Evolutionary conservation across 2,329 filamentous ascomycete genomes (phyloP).

Genomic region (Penicillium concentricum): DNA sequence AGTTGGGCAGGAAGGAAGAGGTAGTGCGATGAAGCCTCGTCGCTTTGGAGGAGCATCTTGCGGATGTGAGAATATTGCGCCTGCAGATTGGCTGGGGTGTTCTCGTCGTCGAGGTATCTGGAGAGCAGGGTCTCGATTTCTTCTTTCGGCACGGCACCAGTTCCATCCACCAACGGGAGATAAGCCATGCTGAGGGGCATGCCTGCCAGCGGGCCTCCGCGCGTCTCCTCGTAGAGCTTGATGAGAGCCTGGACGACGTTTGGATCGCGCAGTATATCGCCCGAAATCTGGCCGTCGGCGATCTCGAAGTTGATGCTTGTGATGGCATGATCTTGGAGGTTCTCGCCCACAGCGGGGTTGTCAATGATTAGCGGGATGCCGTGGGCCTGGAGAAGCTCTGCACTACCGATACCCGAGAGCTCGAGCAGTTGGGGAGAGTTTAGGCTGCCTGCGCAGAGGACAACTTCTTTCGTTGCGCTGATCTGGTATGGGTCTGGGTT

Average conservation of each 20-base stretch:
- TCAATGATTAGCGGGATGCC: slow-evolving; percentile 47
- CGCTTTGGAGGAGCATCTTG: slow-evolving; percentile 9
- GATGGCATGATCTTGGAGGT: slow-evolving; percentile 52
- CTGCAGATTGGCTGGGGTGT: slow-evolving; percentile 1
- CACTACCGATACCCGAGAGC: slow-evolving; percentile 59
- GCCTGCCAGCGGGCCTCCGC: slow-evolving; percentile 24
- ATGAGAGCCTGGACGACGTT: slow-evolving; percentile 19
- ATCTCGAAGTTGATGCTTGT: slow-evolving; percentile 28
- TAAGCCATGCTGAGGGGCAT: slow-evolving; percentile 27
- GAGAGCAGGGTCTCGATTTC: slow-evolving; percentile 8
- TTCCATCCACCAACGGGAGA: slow-evolving; percentile 25
- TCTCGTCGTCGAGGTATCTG: slow-evolving; percentile 1
- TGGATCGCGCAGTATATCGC: slow-evolving; percentile 25
- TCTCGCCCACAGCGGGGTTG: slow-evolving; percentile 50
- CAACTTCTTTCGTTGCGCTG: slow-evolving; percentile 51
- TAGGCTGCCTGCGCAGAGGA: slow-evolving; percentile 59
- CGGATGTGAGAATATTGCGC: slow-evolving; percentile 16
- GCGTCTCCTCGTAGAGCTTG: slow-evolving; percentile 23
- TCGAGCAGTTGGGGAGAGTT: slow-evolving; percentile 60
- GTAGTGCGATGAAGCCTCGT: slow-evolving; percentile 14
- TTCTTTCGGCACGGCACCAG: slow-evolving; percentile 12
- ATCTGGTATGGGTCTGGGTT: slow-evolving; percentile 21
- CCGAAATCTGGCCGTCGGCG: slow-evolving; percentile 23
- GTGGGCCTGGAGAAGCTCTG: slow-evolving; percentile 42
- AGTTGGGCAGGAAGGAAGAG: slow-evolving; percentile 15